These are phyloP conservation scores for Eutrema salsugineum DNA, from an alignment of 441 rosid species.

Conservation along the genomic window DNA sequence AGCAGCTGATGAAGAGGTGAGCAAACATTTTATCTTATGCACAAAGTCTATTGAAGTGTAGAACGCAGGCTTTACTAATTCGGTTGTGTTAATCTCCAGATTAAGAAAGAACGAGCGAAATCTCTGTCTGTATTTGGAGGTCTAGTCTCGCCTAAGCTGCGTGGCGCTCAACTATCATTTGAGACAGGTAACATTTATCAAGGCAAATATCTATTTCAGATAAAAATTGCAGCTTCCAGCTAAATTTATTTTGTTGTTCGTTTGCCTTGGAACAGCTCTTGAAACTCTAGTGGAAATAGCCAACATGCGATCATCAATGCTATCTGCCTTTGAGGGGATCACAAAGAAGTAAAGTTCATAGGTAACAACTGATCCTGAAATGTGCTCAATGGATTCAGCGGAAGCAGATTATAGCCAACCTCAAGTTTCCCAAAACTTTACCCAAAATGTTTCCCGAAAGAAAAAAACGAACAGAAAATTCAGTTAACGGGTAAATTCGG, in stretches of 20 bases:
- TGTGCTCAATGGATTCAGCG: background rate
- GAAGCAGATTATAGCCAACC: background rate
- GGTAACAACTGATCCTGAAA: background rate
- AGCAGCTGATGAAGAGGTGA: constrained; percentile 31
- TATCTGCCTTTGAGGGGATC: constrained; percentile 47
- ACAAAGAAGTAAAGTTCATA: constrained; percentile 31
- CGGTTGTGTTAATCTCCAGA: constrained; percentile 45
- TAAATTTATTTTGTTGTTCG: background rate
- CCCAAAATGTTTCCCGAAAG: too few species aligned
- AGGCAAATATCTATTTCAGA: constrained; percentile 6
- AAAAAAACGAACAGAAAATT: too few species aligned
- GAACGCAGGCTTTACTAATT: background rate
- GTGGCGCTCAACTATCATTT: constrained; percentile 76
- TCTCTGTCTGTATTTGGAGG: constrained; percentile 74
- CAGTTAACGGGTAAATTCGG: too few species aligned
- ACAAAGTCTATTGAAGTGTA: background rate
- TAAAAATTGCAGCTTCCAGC: background rate
- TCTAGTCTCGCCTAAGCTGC: constrained; percentile 88
- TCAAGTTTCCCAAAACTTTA: too few species aligned
- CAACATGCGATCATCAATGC: constrained; percentile 59
- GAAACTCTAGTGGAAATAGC: constrained; percentile 84
- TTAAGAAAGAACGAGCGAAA: constrained; percentile 69
- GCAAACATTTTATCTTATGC: background rate
- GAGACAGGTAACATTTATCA: constrained; percentile 61
- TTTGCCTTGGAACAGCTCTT: constrained; percentile 47